Evolutionary conservation across 2,329 filamentous ascomycete species (phyloP).

Genomic region (Grosmannia serpens): DNA sequence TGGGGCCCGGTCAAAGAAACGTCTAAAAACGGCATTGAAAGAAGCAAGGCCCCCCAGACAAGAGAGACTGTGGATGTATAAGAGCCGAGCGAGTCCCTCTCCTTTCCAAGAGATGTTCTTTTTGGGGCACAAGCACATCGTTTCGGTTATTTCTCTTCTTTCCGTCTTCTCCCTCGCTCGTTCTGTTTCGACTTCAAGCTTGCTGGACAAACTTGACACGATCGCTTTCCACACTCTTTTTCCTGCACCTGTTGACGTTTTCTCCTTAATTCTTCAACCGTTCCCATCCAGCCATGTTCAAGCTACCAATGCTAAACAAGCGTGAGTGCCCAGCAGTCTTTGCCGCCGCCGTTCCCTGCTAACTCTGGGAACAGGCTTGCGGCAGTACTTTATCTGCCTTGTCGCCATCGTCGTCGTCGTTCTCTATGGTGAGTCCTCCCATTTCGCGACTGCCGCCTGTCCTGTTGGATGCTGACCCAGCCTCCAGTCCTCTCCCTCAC

Average conservation of each 20-base stretch:
- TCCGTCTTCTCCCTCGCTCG: neutral
- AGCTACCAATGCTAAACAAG: neutral
- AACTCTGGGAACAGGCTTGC: neutral
- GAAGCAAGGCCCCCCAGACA: neutral
- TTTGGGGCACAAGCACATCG: neutral
- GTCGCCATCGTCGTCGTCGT: conserved; percentile 2
- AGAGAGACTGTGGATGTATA: neutral
- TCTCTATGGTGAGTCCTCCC: conserved; percentile 2
- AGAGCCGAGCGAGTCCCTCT: neutral
- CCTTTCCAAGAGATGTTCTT: neutral
- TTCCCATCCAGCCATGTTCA: neutral
- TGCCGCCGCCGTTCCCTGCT: neutral
- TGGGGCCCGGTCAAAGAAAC: neutral
- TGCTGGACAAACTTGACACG: neutral
- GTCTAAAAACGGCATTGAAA: neutral
- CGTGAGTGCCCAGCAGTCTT: neutral
- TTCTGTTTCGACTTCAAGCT: neutral
- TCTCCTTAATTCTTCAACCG: neutral
- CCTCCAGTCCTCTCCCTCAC: conserved; percentile 11
- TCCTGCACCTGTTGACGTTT: neutral
- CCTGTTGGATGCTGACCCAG: neutral
- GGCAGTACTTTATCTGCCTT: conserved; percentile 4
- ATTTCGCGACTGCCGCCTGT: neutral
- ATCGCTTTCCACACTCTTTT: neutral
- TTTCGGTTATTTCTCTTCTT: neutral